phyloP scores from a whole-genome alignment of 768 basidiomycete species.

The Leccinum subgranulosum region DNA sequence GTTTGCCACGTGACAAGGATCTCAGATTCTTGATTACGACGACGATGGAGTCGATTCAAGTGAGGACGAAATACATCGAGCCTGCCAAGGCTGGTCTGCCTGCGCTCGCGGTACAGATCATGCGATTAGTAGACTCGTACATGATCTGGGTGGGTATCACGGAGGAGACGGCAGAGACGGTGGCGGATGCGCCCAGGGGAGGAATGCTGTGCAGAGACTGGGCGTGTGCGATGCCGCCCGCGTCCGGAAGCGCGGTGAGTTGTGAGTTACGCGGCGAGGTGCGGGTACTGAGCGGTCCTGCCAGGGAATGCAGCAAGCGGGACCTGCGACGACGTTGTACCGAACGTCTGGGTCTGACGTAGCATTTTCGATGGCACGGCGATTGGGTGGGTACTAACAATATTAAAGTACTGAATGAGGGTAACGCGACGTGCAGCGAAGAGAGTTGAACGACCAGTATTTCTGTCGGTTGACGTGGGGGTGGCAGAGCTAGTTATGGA shows the following conservation, averaged over 20 bases:
- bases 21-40: constrained; percentile 1
- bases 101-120: constrained; percentile 63
- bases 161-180: constrained; percentile 42
- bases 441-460: constrained; percentile 64
- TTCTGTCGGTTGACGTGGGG: constrained; percentile 65
- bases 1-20: constrained; percentile 21
- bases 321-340: constrained; percentile 61
- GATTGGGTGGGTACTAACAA: constrained; percentile 58
- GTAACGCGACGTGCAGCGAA: constrained; percentile 42
- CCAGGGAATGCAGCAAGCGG: background rate
- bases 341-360: constrained; percentile 59
- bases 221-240: constrained; percentile 78
- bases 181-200: constrained; percentile 44
- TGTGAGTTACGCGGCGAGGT: background rate
- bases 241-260: constrained; percentile 23
- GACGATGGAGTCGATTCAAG: constrained; percentile 31
- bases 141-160: constrained; percentile 82
- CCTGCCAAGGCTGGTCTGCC: constrained; percentile 51
- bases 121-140: constrained; percentile 64
- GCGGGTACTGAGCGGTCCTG: constrained; percentile 1
- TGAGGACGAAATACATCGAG: constrained; percentile 48
- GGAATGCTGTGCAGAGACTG: constrained; percentile 71
- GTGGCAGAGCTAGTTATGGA: constrained; percentile 48
- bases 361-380: constrained; percentile 71
- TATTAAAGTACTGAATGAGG: background rate